Conservation (phyloP, 257 asterid species). For the Lavandula angustifolia region DNA sequence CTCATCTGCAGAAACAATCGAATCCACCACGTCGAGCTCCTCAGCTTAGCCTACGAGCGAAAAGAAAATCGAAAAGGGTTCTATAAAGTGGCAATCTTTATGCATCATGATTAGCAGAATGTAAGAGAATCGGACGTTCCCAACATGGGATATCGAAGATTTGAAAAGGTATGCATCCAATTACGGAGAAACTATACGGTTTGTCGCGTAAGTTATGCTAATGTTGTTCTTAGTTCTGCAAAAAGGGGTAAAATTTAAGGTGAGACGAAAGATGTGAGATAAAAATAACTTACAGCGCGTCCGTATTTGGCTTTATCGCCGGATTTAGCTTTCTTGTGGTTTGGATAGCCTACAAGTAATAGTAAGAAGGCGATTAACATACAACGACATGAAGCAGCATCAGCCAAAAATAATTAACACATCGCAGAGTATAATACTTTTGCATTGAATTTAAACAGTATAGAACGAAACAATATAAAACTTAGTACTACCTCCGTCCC, state of each 20-base stretch:
- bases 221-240: no score
- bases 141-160: no score
- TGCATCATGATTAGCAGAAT: no score
- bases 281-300: slow-evolving; percentile 53
- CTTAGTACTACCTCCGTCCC: no score
- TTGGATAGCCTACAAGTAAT: slow-evolving; percentile 56
- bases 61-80: background rate
- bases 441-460: background rate
- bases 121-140: no score
- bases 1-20: slow-evolving; percentile 57
- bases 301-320: slow-evolving; percentile 57
- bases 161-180: no score
- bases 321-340: slow-evolving; percentile 47
- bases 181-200: no score
- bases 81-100: background rate
- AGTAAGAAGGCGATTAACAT: slow-evolving; percentile 3
- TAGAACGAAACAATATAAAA: background rate
- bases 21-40: slow-evolving; percentile 77
- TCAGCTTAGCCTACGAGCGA: slow-evolving; percentile 53
- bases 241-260: no score
- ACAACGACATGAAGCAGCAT: slow-evolving; percentile 14
- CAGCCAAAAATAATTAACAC: background rate
- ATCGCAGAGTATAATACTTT: background rate
- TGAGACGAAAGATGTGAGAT: no score
- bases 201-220: no score